phyloP scores from a whole-genome alignment of 2,329 filamentous ascomycete genomes.

The Penicillium sp. region DNA sequence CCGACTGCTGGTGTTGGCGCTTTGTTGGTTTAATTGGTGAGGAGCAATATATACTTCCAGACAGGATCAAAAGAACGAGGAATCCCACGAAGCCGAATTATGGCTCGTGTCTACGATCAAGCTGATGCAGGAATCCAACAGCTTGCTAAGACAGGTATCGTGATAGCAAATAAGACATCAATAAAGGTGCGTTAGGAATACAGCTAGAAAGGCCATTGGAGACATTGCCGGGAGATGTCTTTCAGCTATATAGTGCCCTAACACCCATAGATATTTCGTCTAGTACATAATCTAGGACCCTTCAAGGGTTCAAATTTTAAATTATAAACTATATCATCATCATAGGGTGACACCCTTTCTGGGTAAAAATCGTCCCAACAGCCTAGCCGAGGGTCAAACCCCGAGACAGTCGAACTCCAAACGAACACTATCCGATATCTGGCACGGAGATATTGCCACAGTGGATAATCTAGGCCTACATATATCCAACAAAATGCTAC shows the following conservation, averaged over 20 bases:
- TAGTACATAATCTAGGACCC: not conserved
- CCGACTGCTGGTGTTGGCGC: constrained; percentile 30
- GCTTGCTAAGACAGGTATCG: not conserved
- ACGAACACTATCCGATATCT: not conserved
- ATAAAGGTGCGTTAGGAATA: not conserved
- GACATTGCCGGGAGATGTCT: not conserved
- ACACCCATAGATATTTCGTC: not conserved
- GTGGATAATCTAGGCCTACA: not conserved
- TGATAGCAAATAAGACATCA: not conserved
- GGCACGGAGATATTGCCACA: not conserved
- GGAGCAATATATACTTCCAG: constrained; percentile 14
- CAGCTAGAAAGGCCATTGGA: constrained; percentile 12
- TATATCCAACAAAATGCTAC: not conserved
- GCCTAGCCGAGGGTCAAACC: not conserved
- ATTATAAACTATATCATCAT: not conserved
- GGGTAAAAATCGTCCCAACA: not conserved
- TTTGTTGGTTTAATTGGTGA: not conserved
- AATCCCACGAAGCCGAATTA: not conserved
- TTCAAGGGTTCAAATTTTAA: not conserved
- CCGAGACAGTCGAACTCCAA: not conserved
- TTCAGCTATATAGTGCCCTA: too few relatives aligned
- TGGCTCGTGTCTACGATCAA: constrained; percentile 19
- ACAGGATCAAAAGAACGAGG: constrained; percentile 38
- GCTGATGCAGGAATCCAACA: constrained; percentile 20
- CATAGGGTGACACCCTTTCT: not conserved